Evolutionary conservation across 148 eudicot genomes (phyloP).

Genomic region (Heliosperma pusillum): DNA sequence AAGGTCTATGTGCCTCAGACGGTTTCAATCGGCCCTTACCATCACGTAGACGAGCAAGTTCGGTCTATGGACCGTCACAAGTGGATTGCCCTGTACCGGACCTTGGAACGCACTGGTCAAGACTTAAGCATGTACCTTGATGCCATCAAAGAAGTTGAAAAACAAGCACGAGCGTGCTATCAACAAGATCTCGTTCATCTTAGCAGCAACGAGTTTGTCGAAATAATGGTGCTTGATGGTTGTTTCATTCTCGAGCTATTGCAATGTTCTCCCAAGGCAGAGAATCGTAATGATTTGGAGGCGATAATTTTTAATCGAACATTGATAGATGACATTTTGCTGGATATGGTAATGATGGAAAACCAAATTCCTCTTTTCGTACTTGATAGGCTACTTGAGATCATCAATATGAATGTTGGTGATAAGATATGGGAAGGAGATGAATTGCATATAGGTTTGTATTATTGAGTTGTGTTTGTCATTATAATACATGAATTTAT

Average conservation of each 20-base stretch:
- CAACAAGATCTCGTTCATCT: conserved; percentile 1
- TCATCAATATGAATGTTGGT: conserved; percentile 11
- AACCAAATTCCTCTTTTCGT: conserved; percentile 64
- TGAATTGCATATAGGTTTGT: no score
- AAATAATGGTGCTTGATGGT: conserved; percentile 27
- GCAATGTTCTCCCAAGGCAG: conserved; percentile 29
- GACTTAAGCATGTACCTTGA: conserved; percentile 8
- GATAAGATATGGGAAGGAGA: no score
- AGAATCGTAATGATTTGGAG: conserved; percentile 11
- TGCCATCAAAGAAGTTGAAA: conserved; percentile 13
- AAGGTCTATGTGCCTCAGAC: conserved; percentile 17
- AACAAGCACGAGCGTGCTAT: conserved; percentile 24
- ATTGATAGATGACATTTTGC: conserved; percentile 42
- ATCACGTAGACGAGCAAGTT: conserved; percentile 2
- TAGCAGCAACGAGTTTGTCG: conserved; percentile 23
- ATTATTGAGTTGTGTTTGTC: no score
- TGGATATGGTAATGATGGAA: conserved; percentile 71
- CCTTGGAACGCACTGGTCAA: conserved; percentile 8
- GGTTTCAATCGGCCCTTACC: conserved; percentile 24
- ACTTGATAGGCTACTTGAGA: conserved; percentile 41
- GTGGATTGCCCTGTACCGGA: conserved; percentile 11
- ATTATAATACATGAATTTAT: no score
- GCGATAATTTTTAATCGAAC: conserved; percentile 45
- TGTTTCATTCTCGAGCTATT: conserved; percentile 62
- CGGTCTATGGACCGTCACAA: conserved; percentile 3